A percentile compares a stretch with the other conserved stretches of the same genome.
These are phyloP conservation scores for Phytophthora podocarpi DNA, from an alignment of 352 stramenopile species.

Conservation along the genomic window DNA sequence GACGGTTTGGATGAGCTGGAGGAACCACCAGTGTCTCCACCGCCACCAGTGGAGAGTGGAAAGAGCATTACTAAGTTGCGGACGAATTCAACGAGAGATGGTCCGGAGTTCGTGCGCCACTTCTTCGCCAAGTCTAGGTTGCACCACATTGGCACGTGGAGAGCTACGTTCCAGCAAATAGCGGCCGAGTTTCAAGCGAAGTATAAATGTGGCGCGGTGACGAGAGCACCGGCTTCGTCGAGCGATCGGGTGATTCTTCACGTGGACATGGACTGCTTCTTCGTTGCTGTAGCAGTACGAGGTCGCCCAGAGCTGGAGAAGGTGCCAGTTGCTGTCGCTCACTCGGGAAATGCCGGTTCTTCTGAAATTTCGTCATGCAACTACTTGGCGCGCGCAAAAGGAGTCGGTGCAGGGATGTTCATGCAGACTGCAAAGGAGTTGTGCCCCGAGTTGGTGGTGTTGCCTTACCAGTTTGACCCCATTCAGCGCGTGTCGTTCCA, in stretches of 20 bases:
- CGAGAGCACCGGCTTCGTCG: constrained; percentile 36
- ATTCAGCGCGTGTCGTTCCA: constrained; percentile 92
- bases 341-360: constrained; percentile 77
- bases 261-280: constrained; percentile 99
- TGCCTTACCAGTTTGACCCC: constrained; percentile 94
- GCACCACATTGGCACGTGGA: constrained; percentile 87
- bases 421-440: constrained; percentile 91
- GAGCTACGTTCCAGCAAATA: constrained; percentile 74
- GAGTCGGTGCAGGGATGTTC: constrained; percentile 94
- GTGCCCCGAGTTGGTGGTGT: constrained; percentile 92
- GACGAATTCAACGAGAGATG: constrained; percentile 75
- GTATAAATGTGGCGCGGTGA: constrained; percentile 55
- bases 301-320: constrained; percentile 75
- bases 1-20: constrained; percentile 1
- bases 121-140: constrained; percentile 88
- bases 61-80: constrained; percentile 8
- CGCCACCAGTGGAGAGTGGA: neutral
- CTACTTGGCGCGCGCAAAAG: constrained; percentile 92
- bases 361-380: constrained; percentile 96
- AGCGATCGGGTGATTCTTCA: constrained; percentile 91
- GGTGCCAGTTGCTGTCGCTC: constrained; percentile 91
- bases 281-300: constrained; percentile 91
- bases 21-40: neutral
- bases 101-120: constrained; percentile 71
- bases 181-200: constrained; percentile 63